phyloP scores from a whole-genome alignment of 108 stramenopile genomes.

The Pinguiococcus pyrenoidosus region DNA sequence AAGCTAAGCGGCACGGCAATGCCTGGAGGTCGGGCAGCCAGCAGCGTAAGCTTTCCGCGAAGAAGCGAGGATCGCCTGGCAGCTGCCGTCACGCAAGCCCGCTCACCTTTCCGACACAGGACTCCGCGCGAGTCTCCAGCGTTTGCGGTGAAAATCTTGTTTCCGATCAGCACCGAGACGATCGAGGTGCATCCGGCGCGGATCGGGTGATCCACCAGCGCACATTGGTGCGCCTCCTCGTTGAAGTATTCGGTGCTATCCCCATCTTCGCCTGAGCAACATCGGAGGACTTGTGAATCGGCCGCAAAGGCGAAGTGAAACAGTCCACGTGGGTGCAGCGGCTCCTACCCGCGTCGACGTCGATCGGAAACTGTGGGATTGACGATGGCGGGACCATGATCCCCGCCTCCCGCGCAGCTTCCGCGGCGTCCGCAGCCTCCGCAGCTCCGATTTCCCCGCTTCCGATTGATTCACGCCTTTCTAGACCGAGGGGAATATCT shows the following conservation, averaged over 20 bases:
- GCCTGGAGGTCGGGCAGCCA: too few relatives aligned
- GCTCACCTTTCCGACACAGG: constrained; percentile 46
- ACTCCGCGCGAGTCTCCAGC: constrained; percentile 88
- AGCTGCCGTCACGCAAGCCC: too few relatives aligned
- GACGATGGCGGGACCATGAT: background rate
- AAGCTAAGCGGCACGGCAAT: constrained; percentile 51
- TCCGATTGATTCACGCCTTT: too few relatives aligned
- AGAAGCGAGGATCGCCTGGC: too few relatives aligned
- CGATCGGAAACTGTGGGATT: constrained; percentile 2
- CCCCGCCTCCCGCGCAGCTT: too few relatives aligned
- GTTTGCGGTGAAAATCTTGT: constrained; percentile 66
- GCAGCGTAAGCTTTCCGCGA: too few relatives aligned
- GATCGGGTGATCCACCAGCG: background rate
- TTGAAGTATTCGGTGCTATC: background rate
- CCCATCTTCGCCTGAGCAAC: background rate
- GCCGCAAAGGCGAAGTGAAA: background rate
- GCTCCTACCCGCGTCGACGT: background rate
- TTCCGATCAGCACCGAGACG: constrained; percentile 55
- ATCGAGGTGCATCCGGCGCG: constrained; percentile 80
- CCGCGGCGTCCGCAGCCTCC: too few relatives aligned
- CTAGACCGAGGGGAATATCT: too few relatives aligned
- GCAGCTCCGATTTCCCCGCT: too few relatives aligned
- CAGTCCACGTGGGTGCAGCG: background rate
- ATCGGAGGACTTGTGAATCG: background rate
- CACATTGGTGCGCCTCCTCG: background rate